Percentiles rank a stretch among this genome's conserved stretches.
Evolutionary conservation across 2,329 filamentous ascomycete species (phyloP).

Genomic region (Juglanconis sp.): DNA sequence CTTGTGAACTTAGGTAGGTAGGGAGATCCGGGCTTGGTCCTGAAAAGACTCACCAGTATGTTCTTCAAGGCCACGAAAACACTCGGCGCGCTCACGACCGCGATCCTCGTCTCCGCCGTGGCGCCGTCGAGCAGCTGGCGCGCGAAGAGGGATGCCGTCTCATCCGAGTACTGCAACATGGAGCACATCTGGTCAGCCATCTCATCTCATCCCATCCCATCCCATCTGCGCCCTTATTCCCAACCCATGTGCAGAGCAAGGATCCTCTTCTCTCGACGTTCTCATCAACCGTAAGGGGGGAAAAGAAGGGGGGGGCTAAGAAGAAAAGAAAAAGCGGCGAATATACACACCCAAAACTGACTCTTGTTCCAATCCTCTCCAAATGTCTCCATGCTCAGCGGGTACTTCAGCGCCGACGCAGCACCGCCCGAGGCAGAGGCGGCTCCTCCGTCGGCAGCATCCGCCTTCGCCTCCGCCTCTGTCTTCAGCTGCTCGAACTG

Average conservation of each 20-base stretch:
- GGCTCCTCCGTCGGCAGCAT: not conserved
- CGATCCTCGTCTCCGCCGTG: slow-evolving; percentile 56
- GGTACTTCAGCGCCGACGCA: slow-evolving; percentile 19
- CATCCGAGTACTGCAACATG: slow-evolving; percentile 61
- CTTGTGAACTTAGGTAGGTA: no score
- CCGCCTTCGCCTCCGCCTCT: slow-evolving; percentile 52
- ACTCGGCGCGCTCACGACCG: slow-evolving; percentile 71
- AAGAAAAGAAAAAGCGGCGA: not conserved
- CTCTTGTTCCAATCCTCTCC: slow-evolving; percentile 79
- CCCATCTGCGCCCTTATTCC: not conserved
- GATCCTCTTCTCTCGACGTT: no score
- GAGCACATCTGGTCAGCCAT: not conserved
- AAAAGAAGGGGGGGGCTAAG: not conserved
- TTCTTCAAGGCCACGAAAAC: slow-evolving; percentile 77
- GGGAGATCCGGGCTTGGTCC: no score
- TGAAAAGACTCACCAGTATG: slow-evolving; percentile 47
- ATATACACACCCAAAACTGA: slow-evolving; percentile 70
- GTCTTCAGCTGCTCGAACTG: slow-evolving; percentile 67
- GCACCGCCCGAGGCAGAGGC: not conserved
- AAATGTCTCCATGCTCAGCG: slow-evolving; percentile 65
- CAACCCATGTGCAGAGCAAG: no score
- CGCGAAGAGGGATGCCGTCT: slow-evolving; percentile 64
- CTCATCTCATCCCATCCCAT: not conserved
- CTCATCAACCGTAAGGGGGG: no score
- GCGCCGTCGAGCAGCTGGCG: slow-evolving; percentile 62